Evolutionary conservation across 2,329 filamentous ascomycete genomes (phyloP).

Genomic region (Fusarium subtropicale): DNA sequence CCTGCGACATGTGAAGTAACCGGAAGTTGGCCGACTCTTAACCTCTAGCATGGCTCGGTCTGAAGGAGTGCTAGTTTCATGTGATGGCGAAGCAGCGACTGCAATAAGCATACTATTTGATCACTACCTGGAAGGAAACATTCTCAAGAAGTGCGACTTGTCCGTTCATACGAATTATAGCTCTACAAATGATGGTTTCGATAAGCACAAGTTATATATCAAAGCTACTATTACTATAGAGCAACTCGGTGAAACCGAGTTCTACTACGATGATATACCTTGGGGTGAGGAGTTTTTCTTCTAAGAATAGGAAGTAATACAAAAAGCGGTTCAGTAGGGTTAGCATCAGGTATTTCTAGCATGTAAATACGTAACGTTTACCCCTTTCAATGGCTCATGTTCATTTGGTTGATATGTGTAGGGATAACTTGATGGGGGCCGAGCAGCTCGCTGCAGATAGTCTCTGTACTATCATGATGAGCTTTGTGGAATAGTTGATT

Average conservation of each 20-base stretch:
- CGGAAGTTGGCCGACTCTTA: slow-evolving; percentile 29
- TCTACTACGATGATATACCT: background rate
- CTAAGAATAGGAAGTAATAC: no score
- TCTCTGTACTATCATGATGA: no score
- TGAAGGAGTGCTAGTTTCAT: slow-evolving; percentile 13
- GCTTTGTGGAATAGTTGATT: no score
- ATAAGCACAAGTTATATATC: background rate
- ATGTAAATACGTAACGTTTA: no score
- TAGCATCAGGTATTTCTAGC: no score
- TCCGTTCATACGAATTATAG: background rate
- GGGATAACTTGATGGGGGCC: no score
- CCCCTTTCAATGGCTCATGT: no score
- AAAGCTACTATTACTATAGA: background rate
- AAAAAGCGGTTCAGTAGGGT: no score
- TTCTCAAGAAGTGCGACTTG: background rate
- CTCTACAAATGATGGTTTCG: background rate
- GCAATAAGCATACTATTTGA: background rate
- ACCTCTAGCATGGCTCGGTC: slow-evolving; percentile 14
- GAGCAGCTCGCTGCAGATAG: no score
- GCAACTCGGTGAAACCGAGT: background rate
- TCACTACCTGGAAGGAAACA: background rate
- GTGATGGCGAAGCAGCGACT: background rate
- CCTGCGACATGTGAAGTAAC: background rate
- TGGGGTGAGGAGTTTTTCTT: no score
- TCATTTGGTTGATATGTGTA: no score